Conservation (phyloP, 2,329 filamentous ascomycete genomes). For the Hymenotorrendiella dingleyae region DNA sequence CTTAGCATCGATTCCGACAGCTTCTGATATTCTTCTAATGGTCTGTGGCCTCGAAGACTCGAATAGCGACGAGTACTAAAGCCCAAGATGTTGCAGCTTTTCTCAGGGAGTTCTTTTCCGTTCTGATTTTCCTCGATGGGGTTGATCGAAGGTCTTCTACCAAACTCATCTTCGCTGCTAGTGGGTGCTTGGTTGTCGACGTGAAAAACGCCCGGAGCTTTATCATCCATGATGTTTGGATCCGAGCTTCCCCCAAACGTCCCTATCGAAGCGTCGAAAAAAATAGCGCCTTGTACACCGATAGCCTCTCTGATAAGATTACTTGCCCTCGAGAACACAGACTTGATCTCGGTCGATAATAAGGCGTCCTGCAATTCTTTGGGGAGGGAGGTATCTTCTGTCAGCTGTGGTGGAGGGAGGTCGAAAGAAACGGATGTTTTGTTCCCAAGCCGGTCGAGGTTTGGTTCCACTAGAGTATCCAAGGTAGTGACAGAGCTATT, state of each 20-base stretch:
- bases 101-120: constrained; percentile 9
- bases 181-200: constrained; percentile 12
- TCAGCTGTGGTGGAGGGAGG: constrained; percentile 11
- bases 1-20: constrained; percentile 24
- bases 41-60: constrained; percentile 22
- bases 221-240: constrained; percentile 19
- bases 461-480: constrained; percentile 13
- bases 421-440: constrained; percentile 22
- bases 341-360: constrained; percentile 24
- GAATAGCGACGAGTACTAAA: constrained; percentile 26
- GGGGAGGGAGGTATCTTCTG: constrained; percentile 9
- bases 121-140: constrained; percentile 9
- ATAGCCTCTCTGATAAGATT: constrained; percentile 30
- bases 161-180: constrained; percentile 26
- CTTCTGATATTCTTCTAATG: constrained; percentile 15
- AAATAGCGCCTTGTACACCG: constrained; percentile 27
- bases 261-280: constrained; percentile 27
- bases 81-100: constrained; percentile 26
- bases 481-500: constrained; percentile 23
- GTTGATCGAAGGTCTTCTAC: constrained; percentile 11
- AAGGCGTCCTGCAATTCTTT: constrained; percentile 23
- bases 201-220: constrained; percentile 23
- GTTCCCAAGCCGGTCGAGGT: constrained; percentile 13
- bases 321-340: constrained; percentile 25
- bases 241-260: constrained; percentile 25